Percentiles rank a stretch among this genome's conserved stretches.
These are phyloP conservation scores for Pythium dissimile DNA, from an alignment of 352 stramenopile genomes.

Conservation along the genomic window DNA sequence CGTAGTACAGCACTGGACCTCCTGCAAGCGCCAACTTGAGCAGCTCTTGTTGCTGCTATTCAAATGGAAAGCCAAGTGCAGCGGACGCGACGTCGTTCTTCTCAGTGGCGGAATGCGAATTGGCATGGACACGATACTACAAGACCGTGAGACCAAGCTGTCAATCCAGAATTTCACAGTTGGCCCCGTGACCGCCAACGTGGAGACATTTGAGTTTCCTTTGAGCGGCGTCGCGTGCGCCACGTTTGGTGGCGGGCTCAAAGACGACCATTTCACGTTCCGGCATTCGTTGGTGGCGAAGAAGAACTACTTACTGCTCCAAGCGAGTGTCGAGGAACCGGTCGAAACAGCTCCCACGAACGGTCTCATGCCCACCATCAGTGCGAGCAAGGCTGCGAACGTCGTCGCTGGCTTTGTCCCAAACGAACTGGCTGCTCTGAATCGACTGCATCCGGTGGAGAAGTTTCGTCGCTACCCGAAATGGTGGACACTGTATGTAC, in stretches of 20 bases:
- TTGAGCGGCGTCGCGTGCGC: constrained; percentile 45
- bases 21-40: constrained; percentile 61
- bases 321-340: constrained; percentile 22
- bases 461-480: constrained; percentile 39
- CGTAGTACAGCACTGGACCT: constrained; percentile 63
- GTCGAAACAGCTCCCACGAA: not conserved
- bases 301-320: constrained; percentile 61
- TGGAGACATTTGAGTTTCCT: constrained; percentile 52
- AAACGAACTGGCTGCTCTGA: constrained; percentile 22
- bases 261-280: constrained; percentile 63
- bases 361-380: too few species aligned
- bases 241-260: constrained; percentile 31
- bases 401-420: constrained; percentile 47
- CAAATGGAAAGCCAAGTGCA: constrained; percentile 69
- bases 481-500: constrained; percentile 61
- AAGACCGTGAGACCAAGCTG: constrained; percentile 42
- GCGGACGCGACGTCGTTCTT: constrained; percentile 60
- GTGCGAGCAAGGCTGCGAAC: constrained; percentile 21
- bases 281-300: constrained; percentile 32
- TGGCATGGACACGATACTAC: constrained; percentile 59
- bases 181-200: constrained; percentile 49
- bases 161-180: constrained; percentile 56
- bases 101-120: constrained; percentile 65
- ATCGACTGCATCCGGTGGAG: constrained; percentile 32
- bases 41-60: constrained; percentile 69